Conservation (phyloP, 352 stramenopile genomes). For the Globisporangium cederbergense region DNA sequence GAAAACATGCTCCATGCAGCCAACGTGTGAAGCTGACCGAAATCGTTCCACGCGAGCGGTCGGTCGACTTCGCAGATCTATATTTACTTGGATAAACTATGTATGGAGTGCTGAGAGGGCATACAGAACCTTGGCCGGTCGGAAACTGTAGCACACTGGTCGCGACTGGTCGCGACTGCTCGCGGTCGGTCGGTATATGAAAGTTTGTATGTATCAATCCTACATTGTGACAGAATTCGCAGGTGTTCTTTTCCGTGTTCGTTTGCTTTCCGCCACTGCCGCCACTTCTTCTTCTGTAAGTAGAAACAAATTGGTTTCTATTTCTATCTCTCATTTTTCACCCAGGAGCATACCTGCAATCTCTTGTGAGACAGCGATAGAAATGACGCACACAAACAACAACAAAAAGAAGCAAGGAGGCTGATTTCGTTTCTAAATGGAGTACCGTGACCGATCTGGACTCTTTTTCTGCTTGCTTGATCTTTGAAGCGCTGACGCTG, state of each 20-base stretch:
- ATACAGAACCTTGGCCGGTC: neutral
- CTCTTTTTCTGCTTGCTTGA: neutral
- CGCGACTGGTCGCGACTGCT: neutral
- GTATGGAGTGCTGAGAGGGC: rapidly evolving
- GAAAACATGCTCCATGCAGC: neutral
- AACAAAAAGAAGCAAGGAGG: no score
- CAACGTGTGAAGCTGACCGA: neutral
- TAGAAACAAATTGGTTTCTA: neutral
- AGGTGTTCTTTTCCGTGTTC: conserved; percentile 6
- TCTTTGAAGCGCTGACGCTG: neutral
- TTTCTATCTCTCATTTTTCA: neutral
- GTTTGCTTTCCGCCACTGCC: neutral
- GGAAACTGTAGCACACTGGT: neutral
- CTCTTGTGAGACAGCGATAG: neutral
- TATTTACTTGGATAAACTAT: neutral
- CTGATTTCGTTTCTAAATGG: neutral
- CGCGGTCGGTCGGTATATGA: conserved; percentile 12
- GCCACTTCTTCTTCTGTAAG: neutral
- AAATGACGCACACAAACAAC: neutral
- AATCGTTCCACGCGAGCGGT: neutral
- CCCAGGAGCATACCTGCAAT: neutral
- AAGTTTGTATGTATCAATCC: conserved; percentile 2
- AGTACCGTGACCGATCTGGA: neutral
- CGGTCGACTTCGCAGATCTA: neutral
- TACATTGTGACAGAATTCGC: conserved; percentile 3